phyloP scores from a whole-genome alignment of 2,329 filamentous ascomycete genomes.

The Cyphellophora attinorum region DNA sequence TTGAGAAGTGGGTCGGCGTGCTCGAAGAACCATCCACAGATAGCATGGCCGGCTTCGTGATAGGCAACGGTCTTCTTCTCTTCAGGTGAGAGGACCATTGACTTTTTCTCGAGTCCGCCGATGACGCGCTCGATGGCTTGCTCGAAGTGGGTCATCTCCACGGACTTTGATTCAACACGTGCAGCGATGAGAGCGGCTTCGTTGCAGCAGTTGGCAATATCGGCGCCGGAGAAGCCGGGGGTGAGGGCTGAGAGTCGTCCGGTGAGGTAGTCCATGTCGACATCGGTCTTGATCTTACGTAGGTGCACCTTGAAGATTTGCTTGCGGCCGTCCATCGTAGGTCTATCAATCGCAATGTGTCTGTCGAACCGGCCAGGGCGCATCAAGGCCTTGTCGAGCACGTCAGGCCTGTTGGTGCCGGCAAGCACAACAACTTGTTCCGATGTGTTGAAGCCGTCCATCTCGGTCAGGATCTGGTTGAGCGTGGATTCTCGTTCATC shows the following conservation, averaged over 20 bases:
- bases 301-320: conserved; percentile 95
- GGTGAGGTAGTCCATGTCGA: conserved; percentile 78
- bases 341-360: conserved; percentile 88
- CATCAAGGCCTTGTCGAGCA: conserved; percentile 92
- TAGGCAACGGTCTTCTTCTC: conserved; percentile 97
- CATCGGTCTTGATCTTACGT: conserved; percentile 85
- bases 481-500: conserved; percentile 95
- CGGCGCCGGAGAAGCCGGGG: conserved; percentile 91
- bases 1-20: conserved; percentile 96
- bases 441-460: conserved; percentile 97
- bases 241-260: conserved; percentile 86
- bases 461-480: conserved; percentile 92
- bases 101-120: conserved; percentile 95
- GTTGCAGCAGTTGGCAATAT: conserved; percentile 97
- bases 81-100: conserved; percentile 79
- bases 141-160: conserved; percentile 88
- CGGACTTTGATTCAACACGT: conserved; percentile 66
- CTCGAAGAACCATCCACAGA: conserved; percentile 96
- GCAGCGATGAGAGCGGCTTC: conserved; percentile 94
- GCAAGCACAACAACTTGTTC: conserved; percentile 95
- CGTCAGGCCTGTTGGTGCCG: conserved; percentile 89
- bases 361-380: conserved; percentile 93
- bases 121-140: conserved; percentile 96
- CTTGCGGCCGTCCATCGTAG: conserved; percentile 91
- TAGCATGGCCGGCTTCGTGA: conserved; percentile 95